phyloP scores from a whole-genome alignment of 2,329 filamentous ascomycete species.

The Cladorrhinum sp. region DNA sequence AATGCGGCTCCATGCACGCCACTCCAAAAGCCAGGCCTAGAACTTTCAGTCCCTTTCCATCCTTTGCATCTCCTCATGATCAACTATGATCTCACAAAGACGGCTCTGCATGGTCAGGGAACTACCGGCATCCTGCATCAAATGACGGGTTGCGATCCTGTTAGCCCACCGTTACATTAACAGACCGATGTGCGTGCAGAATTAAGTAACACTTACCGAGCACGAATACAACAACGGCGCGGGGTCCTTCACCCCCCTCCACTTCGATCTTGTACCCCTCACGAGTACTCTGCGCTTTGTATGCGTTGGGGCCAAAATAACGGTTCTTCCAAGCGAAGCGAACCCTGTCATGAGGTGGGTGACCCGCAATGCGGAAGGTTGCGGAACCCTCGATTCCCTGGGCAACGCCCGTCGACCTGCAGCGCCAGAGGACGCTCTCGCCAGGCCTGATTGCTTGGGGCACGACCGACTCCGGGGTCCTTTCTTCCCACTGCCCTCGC shows the following conservation, averaged over 20 bases:
- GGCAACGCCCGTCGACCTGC: conserved; percentile 6
- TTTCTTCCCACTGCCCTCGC: neutral
- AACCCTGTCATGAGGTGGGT: conserved; percentile 8
- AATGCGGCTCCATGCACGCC: neutral
- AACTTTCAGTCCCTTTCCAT: neutral
- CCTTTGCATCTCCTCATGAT: neutral
- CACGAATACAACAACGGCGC: neutral
- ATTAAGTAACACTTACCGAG: neutral
- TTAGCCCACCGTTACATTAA: neutral
- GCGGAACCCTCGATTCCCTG: conserved; percentile 9
- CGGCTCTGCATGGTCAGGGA: neutral
- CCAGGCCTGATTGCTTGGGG: conserved; percentile 6
- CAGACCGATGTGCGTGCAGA: neutral
- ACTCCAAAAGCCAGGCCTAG: neutral
- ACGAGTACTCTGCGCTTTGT: neutral
- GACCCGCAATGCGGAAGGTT: conserved; percentile 4
- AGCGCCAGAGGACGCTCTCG: conserved; percentile 5
- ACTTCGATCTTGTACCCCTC: neutral
- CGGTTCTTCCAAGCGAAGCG: conserved; percentile 10
- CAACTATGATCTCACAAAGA: neutral
- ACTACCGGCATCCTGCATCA: neutral
- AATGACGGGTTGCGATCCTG: neutral
- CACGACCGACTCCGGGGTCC: neutral
- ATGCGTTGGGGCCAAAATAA: conserved; percentile 4
- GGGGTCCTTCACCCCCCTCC: neutral